Evolutionary conservation across 371 early-diverging fungal species (phyloP).

Genomic region (Syncephalis plumigaleata): DNA sequence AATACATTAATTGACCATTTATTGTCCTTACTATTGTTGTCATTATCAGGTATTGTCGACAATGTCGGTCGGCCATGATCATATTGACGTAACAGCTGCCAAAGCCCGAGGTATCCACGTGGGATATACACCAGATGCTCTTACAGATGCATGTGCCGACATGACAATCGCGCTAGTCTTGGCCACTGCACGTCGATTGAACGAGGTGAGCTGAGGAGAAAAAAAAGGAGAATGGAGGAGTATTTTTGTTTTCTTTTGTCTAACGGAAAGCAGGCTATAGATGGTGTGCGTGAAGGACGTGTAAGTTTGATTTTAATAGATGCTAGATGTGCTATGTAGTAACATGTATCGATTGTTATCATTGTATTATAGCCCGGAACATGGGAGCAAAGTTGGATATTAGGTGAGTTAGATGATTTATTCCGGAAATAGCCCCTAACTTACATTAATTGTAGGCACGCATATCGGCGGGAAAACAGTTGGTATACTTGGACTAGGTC

Average conservation of each 20-base stretch:
- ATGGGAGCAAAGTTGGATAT: slow-evolving; percentile 52
- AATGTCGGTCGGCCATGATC: slow-evolving; percentile 75
- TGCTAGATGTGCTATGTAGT: too few relatives aligned
- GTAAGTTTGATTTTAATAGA: too few relatives aligned
- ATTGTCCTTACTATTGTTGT: too few relatives aligned
- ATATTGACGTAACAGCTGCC: slow-evolving; percentile 38
- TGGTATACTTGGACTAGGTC: slow-evolving; percentile 75
- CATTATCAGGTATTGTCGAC: slow-evolving; percentile 37
- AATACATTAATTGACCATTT: too few relatives aligned
- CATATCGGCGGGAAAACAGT: slow-evolving; percentile 30
- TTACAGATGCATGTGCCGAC: slow-evolving; percentile 81
- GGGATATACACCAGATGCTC: slow-evolving; percentile 72
- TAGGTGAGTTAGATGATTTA: too few relatives aligned
- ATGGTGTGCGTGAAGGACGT: too few relatives aligned
- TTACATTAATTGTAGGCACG: slow-evolving; percentile 20
- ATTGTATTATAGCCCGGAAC: slow-evolving; percentile 8
- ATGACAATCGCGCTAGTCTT: slow-evolving; percentile 52
- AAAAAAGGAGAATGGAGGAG: too few relatives aligned
- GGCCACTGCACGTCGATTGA: slow-evolving; percentile 35
- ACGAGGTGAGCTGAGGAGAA: neutral
- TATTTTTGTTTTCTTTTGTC: too few relatives aligned
- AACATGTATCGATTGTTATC: too few relatives aligned
- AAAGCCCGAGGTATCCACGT: slow-evolving; percentile 28
- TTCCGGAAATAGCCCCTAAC: too few relatives aligned
- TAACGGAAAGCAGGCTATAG: too few relatives aligned